Evolutionary conservation across 345 rosid species (phyloP), one percentile per base, ranked within the genome.

Genomic region (Isatis tinctoria): DNA sequence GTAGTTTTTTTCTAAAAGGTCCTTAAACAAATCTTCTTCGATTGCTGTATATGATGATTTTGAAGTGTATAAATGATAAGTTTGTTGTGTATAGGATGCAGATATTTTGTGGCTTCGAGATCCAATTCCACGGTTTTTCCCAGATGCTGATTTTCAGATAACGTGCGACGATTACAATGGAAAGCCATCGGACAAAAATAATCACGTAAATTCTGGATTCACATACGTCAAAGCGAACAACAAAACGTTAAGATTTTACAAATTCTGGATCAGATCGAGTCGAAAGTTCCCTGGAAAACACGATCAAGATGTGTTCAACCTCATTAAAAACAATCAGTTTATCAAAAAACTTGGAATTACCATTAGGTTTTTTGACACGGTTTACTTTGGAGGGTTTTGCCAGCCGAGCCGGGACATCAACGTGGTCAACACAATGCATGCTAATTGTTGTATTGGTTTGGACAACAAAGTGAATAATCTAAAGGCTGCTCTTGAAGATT

Each of bases 231-330:
- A 73, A 57, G 83, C 98, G 12, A 92, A 83, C 74, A 39, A 51
- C 9, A 52, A 82, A 26, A 82, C 91, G 3, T 48, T 85, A 36
- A 52, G 49, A 2, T 88, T 92, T 45, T 92, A 92, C 80, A 75
- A 76, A 54, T 90, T 60, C 41, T 90, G 98, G 98, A 81, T 79
- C 74, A 16, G 44, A 8, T 78, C 91, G 4, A 89, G 87, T 7
- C 7, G 48, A 3, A 35, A 6, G 1, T 81, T 49, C 59, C 96
- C 89, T 0, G 80, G 86, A 14, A 20, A 65, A 14, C 96, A 92
- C 33, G 98, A 92, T 35, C 98, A 92, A 73, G 94, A 90, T 79
- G 98, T 92, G 18, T 81, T 92, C 37, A 87, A 92, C 70, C 6
- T 16, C 60, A 92, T 92, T 65, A 90, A 88, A 74, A 58, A 9